Percentiles rank a stretch among this genome's conserved stretches.
phyloP scores from a whole-genome alignment of 1,139 yeast genomes.

The Debaryomycetaceae sp. region DNA sequence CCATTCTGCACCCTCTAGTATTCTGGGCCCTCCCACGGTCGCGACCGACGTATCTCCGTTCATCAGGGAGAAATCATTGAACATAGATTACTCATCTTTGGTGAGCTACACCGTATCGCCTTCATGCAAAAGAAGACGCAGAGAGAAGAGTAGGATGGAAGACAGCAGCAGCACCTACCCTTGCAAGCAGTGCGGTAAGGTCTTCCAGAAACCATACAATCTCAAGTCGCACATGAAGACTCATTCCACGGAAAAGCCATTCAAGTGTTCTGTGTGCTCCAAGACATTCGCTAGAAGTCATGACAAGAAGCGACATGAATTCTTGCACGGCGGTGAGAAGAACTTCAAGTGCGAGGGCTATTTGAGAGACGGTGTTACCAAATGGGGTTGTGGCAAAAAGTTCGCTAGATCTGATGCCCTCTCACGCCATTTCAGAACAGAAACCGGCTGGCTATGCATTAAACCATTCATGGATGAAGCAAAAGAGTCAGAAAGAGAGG shows the following conservation, averaged over 20 bases:
- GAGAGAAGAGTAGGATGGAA: conserved; percentile 5
- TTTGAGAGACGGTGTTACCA: conserved; percentile 47
- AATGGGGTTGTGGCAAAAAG: conserved; percentile 60
- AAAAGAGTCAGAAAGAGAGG: conserved; percentile 18
- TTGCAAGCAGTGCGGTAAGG: conserved; percentile 48
- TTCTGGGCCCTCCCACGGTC: neutral
- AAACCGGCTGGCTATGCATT: conserved; percentile 57
- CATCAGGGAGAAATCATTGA: neutral
- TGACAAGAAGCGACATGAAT: conserved; percentile 56
- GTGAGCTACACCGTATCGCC: conserved; percentile 39
- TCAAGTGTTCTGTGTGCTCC: conserved; percentile 44
- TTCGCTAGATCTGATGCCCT: conserved; percentile 60
- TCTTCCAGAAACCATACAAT: conserved; percentile 53
- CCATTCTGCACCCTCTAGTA: neutral
- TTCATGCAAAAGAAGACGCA: conserved; percentile 27
- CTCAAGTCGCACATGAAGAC: conserved; percentile 55
- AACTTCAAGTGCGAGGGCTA: conserved; percentile 55
- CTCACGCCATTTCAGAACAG: conserved; percentile 56
- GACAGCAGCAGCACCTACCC: conserved; percentile 22
- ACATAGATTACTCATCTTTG: conserved; percentile 34
- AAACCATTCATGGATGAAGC: conserved; percentile 55
- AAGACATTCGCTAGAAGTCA: conserved; percentile 56
- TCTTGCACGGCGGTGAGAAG: conserved; percentile 52
- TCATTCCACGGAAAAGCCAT: conserved; percentile 56
- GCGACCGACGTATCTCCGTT: neutral